These are phyloP conservation scores for Rhododendron williamsianum DNA, from an alignment of 148 eudicot genomes.

Conservation along the genomic window DNA sequence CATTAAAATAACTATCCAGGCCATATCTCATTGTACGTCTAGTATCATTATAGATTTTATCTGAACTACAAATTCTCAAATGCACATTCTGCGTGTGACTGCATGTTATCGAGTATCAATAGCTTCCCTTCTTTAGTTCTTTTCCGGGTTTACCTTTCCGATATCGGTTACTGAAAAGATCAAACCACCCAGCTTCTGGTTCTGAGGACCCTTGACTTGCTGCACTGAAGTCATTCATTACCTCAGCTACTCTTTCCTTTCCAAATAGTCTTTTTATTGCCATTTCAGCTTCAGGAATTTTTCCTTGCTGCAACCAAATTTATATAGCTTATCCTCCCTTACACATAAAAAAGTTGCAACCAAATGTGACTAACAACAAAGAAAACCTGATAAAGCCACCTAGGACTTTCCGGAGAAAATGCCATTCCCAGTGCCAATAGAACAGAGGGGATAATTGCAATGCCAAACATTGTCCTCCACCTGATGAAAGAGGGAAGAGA, in stretches of 20 bases:
- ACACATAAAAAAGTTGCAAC: not conserved
- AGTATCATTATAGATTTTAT: not conserved
- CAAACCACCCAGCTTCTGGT: conserved; percentile 95
- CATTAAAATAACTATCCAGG: not conserved
- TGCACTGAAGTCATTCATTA: conserved; percentile 68
- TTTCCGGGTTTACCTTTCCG: conserved; percentile 47
- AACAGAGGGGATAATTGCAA: conserved; percentile 79
- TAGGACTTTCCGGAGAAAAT: conserved; percentile 93
- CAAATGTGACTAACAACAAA: conserved; percentile 6
- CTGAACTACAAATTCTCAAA: not conserved
- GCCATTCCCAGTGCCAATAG: conserved; percentile 88
- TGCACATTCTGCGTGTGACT: not conserved
- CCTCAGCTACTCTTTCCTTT: conserved; percentile 73
- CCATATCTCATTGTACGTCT: not conserved
- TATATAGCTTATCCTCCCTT: not conserved
- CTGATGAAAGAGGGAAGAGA: conserved; percentile 25
- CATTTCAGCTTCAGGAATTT: conserved; percentile 65
- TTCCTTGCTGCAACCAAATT: conserved; percentile 71
- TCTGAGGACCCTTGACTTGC: conserved; percentile 70
- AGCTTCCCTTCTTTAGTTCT: not conserved
- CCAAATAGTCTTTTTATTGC: conserved; percentile 58
- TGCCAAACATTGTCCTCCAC: conserved; percentile 98
- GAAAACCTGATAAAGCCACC: conserved; percentile 92
- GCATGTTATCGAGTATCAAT: not conserved
- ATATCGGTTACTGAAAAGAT: conserved; percentile 82